Evolutionary conservation across 345 rosid genomes (phyloP).

Genomic region (Camelina hispida): DNA sequence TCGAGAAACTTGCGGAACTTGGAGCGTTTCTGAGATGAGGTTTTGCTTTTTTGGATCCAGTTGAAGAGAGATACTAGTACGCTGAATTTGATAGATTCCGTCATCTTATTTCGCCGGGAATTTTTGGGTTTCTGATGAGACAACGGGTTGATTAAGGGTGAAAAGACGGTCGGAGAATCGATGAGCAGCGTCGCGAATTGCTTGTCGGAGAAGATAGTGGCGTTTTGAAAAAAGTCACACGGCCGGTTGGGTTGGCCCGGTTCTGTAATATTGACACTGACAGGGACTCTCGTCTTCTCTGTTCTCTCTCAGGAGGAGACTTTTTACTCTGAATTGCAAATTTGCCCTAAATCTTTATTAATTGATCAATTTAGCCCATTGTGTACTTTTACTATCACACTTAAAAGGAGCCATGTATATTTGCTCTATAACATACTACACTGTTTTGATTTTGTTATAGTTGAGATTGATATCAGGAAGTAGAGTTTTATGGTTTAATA

Average conservation of each 20-base stretch:
- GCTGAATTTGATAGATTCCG: slow-evolving; percentile 63
- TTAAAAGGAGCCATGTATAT: too few relatives aligned
- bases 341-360: not conserved
- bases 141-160: not conserved
- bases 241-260: not conserved
- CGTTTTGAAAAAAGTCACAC: slow-evolving; percentile 10
- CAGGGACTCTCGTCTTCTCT: not conserved
- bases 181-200: slow-evolving; percentile 5
- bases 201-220: slow-evolving; percentile 43
- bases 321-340: not conserved
- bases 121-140: not conserved
- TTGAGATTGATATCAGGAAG: not conserved
- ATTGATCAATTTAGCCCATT: slow-evolving; percentile 4
- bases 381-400: too few relatives aligned
- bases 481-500: not conserved
- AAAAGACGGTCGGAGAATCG: not conserved
- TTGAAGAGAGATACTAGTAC: slow-evolving; percentile 80
- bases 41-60: slow-evolving; percentile 84
- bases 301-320: not conserved
- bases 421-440: too few relatives aligned
- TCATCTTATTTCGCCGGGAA: slow-evolving; percentile 39
- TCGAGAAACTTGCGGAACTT: slow-evolving; percentile 91
- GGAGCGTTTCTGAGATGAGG: slow-evolving; percentile 74
- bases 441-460: too few relatives aligned
- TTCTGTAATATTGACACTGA: not conserved